Percentiles rank a stretch among this genome's conserved stretches.
Evolutionary conservation across 208 protist species (phyloP).

Genomic region (Balamuthia mandrillaris): DNA sequence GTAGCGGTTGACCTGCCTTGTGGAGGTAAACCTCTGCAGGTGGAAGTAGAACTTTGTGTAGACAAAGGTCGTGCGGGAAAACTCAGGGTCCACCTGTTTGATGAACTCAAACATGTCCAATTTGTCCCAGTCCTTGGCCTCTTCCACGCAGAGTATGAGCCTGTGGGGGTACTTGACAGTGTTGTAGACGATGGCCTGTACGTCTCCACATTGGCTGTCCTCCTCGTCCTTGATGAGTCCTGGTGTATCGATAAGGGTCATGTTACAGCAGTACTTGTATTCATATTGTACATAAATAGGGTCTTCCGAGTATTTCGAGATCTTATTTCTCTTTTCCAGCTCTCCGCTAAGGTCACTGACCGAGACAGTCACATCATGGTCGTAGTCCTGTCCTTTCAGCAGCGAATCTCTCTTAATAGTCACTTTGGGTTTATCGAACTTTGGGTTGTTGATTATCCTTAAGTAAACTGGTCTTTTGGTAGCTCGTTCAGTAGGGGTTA

Average conservation of each 20-base stretch:
- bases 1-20: constrained; percentile 39
- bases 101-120: constrained; percentile 46
- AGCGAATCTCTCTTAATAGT: constrained; percentile 51
- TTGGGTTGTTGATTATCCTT: constrained; percentile 50
- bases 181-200: constrained; percentile 42
- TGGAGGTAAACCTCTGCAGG: constrained; percentile 38
- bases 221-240: neutral
- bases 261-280: constrained; percentile 47
- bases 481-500: neutral
- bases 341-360: constrained; percentile 30
- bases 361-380: constrained; percentile 39
- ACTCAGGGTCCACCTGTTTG: constrained; percentile 57
- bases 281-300: constrained; percentile 55
- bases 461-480: constrained; percentile 50
- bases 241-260: constrained; percentile 55
- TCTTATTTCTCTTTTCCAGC: constrained; percentile 48
- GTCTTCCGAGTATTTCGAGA: constrained; percentile 23
- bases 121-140: constrained; percentile 47
- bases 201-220: neutral
- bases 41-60: constrained; percentile 47
- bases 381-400: constrained; percentile 54
- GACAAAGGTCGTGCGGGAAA: constrained; percentile 54
- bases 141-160: constrained; percentile 56
- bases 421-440: constrained; percentile 37
- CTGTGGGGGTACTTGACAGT: constrained; percentile 36